These are phyloP conservation scores for Amaranthus cruentus DNA, from an alignment of 148 eudicot genomes.

Conservation along the genomic window DNA sequence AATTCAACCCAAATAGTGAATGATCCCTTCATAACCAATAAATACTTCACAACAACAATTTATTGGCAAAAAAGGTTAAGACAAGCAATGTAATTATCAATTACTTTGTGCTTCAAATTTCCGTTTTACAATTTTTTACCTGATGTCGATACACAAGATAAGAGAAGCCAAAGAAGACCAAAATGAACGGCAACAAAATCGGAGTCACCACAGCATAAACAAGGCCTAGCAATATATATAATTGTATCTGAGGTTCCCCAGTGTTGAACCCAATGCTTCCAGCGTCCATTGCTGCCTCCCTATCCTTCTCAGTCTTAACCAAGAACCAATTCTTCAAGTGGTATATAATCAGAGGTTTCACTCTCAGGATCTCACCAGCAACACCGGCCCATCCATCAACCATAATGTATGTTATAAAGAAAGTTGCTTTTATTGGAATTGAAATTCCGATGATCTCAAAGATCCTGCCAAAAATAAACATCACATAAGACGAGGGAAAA, in stretches of 20 bases:
- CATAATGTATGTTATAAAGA: constrained; percentile 74
- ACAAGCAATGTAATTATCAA: too few species aligned
- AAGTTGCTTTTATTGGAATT: constrained; percentile 79
- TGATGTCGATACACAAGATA: constrained; percentile 70
- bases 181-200: constrained; percentile 64
- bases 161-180: constrained; percentile 67
- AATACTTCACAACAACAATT: too few species aligned
- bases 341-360: constrained; percentile 67
- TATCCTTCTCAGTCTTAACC: constrained; percentile 81
- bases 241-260: constrained; percentile 81
- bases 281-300: constrained; percentile 82
- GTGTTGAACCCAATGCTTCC: constrained; percentile 73
- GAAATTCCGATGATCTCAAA: constrained; percentile 58
- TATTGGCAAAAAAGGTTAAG: too few species aligned
- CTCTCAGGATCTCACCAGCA: constrained; percentile 70
- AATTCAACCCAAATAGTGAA: too few species aligned
- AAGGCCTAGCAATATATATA: constrained; percentile 66
- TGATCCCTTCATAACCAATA: too few species aligned
- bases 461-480: constrained; percentile 37
- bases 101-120: too few species aligned
- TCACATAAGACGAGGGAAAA: neutral
- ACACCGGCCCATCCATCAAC: constrained; percentile 87
- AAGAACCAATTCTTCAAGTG: constrained; percentile 73
- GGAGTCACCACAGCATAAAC: constrained; percentile 82
- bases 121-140: constrained; percentile 31